A percentile compares a stretch with the other conserved stretches of the same genome.
phyloP scores from a whole-genome alignment of 164 flowering plant genomes.

The Nelumbo lutea region DNA sequence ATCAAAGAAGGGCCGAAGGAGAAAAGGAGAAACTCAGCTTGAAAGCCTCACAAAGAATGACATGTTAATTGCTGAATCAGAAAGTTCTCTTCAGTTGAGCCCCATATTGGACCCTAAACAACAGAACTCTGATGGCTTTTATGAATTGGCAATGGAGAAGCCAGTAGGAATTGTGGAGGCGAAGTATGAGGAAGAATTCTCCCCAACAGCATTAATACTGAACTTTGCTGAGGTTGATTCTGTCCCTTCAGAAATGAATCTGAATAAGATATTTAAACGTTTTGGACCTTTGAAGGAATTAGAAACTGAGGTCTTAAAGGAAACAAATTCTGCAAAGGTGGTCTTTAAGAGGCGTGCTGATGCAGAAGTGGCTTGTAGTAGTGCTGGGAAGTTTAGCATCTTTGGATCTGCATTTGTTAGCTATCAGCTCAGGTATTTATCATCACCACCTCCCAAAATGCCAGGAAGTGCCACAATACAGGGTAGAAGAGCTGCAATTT shows the following conservation, averaged over 20 bases:
- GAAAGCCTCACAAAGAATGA: constrained; percentile 5
- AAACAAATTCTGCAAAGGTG: constrained; percentile 61
- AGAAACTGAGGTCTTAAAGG: constrained; percentile 55
- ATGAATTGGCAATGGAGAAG: constrained; percentile 21
- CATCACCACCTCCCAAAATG: constrained; percentile 26
- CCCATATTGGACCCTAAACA: constrained; percentile 23
- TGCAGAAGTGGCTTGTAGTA: constrained; percentile 88
- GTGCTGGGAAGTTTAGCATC: constrained; percentile 70
- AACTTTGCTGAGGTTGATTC: constrained; percentile 54
- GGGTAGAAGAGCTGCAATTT: constrained; percentile 19
- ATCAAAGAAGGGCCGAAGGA: constrained; percentile 12
- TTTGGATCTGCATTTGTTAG: constrained; percentile 85
- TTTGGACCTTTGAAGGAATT: constrained; percentile 62
- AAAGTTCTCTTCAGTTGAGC: constrained; percentile 7
- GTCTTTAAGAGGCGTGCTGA: constrained; percentile 57
- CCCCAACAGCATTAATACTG: constrained; percentile 58
- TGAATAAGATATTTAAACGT: constrained; percentile 59
- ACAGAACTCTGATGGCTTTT: constrained; percentile 21
- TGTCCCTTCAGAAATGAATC: constrained; percentile 51
- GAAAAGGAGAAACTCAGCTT: constrained; percentile 16
- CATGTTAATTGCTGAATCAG: constrained; percentile 3
- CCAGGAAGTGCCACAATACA: constrained; percentile 23
- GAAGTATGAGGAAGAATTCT: constrained; percentile 24
- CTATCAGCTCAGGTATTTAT: constrained; percentile 51
- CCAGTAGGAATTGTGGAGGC: constrained; percentile 13